Conservation (phyloP, 768 basidiomycete genomes). For the Hebeloma cylindrosporum region DNA sequence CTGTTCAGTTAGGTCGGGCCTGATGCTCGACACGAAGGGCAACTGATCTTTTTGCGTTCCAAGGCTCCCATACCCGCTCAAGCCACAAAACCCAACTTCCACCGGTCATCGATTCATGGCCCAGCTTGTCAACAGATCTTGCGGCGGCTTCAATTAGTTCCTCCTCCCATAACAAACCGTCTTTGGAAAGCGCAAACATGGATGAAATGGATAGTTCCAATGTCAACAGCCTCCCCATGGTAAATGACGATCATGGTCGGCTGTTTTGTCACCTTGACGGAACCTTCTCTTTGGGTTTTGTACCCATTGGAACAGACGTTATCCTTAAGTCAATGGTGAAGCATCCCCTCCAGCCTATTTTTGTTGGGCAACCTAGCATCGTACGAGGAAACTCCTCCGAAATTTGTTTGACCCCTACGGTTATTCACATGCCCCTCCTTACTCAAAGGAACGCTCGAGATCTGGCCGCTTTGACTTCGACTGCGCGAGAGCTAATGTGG, state of each 20-base stretch:
- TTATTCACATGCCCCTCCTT: conserved; percentile 59
- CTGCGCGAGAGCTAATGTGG: conserved; percentile 68
- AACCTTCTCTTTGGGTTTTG: conserved; percentile 64
- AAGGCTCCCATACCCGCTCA: conserved; percentile 59
- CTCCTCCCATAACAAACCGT: conserved; percentile 33
- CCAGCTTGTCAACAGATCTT: conserved; percentile 56
- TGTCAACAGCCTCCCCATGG: conserved; percentile 62
- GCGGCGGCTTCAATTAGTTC: conserved; percentile 62
- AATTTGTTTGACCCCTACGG: conserved; percentile 42
- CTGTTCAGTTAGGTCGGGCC: conserved; percentile 11
- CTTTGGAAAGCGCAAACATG: conserved; percentile 28
- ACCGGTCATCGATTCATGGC: conserved; percentile 67
- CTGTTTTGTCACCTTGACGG: conserved; percentile 76
- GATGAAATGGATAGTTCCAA: conserved; percentile 54
- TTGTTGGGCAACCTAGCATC: conserved; percentile 47
- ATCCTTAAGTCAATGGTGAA: conserved; percentile 45
- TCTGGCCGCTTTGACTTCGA: conserved; percentile 68
- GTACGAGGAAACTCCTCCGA: conserved; percentile 22
- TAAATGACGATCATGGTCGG: conserved; percentile 56
- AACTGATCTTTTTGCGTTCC: conserved; percentile 79
- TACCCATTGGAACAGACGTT: conserved; percentile 37
- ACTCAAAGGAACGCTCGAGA: conserved; percentile 57
- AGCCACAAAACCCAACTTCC: conserved; percentile 48
- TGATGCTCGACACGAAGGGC: conserved; percentile 45
- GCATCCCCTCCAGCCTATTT: conserved; percentile 42